Evolutionary conservation across 1,284 basidiomycete species (phyloP).

Genomic region (Pterulicium gracile): DNA sequence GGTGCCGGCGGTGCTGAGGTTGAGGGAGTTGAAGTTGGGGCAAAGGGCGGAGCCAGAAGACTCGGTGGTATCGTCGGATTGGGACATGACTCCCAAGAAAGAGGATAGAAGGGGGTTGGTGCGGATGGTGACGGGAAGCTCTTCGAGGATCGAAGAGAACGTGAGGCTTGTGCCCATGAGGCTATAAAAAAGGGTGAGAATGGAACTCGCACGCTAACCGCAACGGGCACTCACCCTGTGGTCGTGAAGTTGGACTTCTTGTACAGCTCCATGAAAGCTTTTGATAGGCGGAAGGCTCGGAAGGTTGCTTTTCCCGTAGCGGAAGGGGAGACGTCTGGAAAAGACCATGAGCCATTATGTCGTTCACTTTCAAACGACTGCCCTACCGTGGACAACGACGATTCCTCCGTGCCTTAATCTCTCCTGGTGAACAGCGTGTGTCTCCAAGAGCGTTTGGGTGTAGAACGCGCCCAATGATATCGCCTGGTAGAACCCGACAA

Average conservation of each 20-base stretch:
- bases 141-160: conserved; percentile 82
- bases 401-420: conserved; percentile 79
- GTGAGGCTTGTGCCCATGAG: conserved; percentile 82
- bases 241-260: conserved; percentile 84
- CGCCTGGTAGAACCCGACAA: conserved; percentile 95
- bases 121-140: conserved; percentile 84
- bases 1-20: conserved; percentile 50
- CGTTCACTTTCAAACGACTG: conserved; percentile 4
- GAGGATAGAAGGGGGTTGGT: conserved; percentile 81
- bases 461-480: conserved; percentile 88
- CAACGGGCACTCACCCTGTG: conserved; percentile 43
- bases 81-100: conserved; percentile 65
- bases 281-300: conserved; percentile 84
- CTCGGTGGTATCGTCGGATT: conserved; percentile 28
- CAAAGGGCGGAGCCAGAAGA: conserved; percentile 29
- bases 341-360: too few species aligned
- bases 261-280: conserved; percentile 79
- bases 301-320: conserved; percentile 83
- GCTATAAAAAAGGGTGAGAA: conserved; percentile 33
- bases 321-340: conserved; percentile 58
- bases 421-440: conserved; percentile 77
- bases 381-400: conserved; percentile 79
- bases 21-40: conserved; percentile 48
- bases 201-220: conserved; percentile 13
- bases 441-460: conserved; percentile 82